Base-by-base conservation (phyloP, 2,329 filamentous ascomycete genomes). In the Eutypella sp. region DNA sequence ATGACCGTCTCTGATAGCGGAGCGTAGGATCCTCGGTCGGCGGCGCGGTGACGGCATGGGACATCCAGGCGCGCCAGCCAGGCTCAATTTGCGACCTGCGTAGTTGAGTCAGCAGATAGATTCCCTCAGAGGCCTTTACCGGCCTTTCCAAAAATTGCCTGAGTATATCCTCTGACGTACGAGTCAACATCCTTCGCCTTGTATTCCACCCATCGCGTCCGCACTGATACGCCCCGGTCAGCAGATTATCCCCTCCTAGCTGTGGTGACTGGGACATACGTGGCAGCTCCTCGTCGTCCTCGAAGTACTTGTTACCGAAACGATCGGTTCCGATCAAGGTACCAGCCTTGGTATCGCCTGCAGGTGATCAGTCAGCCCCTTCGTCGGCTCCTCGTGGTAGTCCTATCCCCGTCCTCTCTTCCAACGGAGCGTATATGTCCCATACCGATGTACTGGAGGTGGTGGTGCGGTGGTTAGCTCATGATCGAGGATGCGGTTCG, bases 21-120 rank as follows among this genome's bases (percentile, higher is more conserved):
- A 95, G 63, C 51, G 93, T 67, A 43, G 83, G 73, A 66, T 99
- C 93, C 61, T 85, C 70, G 31, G 76, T 80, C 2, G 93, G 93
- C 31, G 92, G 83, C 69, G 87, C 87, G 69, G 97, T 90, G 60
- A 96, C 84, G 71, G 84, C 74, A 72, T 99, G 97, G 55, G 89
- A 89, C 58, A 99, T 90, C 93, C 93, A 99, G 24, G 88, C 89
- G 72, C 97, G 93, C 93, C 93, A 99, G 69, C 92, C 88, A 42
- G 92, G 91, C 70, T 97, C 92, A 60, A 96, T 87, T 45, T 96
- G 89, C 48, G 81, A 81, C 51, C 83, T 86, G 54, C 48, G 33
- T 25, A 29, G 44, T n/a, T 25, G 41, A 41, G 46, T 56, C 48
- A 58, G 47, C 23, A 33, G 27, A 46, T 29, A 20, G 16, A 5